These are phyloP conservation scores for Metschnikowia lachancei DNA, from an alignment of 805 yeast species.

Conservation along the genomic window DNA sequence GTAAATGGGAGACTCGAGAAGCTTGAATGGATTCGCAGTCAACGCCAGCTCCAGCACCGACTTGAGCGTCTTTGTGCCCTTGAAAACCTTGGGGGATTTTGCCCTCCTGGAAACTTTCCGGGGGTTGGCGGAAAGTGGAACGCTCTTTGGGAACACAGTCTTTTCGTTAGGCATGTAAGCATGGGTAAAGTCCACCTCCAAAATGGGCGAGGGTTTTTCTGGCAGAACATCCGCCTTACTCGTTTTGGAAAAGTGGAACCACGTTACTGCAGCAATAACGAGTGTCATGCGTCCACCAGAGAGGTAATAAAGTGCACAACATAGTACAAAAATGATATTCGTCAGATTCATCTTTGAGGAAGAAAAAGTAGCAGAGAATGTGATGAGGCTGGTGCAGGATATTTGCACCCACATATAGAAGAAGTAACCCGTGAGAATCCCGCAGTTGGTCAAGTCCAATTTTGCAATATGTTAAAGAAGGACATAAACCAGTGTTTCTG, in stretches of 20 bases:
- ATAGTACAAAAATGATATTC: slow-evolving; percentile 19
- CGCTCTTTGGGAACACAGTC: slow-evolving; percentile 17
- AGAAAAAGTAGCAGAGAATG: slow-evolving; percentile 19
- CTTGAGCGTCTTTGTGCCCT: slow-evolving; percentile 32
- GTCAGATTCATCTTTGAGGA: slow-evolving; percentile 17
- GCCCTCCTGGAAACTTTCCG: slow-evolving; percentile 19
- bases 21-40: slow-evolving; percentile 38
- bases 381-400: slow-evolving; percentile 22
- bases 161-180: slow-evolving; percentile 27
- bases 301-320: slow-evolving; percentile 29
- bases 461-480: slow-evolving; percentile 6
- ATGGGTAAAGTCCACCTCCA: slow-evolving; percentile 44
- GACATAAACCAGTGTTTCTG: neutral
- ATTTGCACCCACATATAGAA: slow-evolving; percentile 19
- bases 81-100: slow-evolving; percentile 43
- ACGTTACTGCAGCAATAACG: slow-evolving; percentile 23
- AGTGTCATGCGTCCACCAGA: slow-evolving; percentile 46
- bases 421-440: neutral
- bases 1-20: slow-evolving; percentile 54
- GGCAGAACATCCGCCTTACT: neutral
- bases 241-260: slow-evolving; percentile 5
- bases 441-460: neutral
- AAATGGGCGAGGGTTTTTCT: slow-evolving; percentile 32
- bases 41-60: slow-evolving; percentile 32
- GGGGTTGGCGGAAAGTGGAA: slow-evolving; percentile 3